Evolutionary conservation across 78 protist species (phyloP).

Genomic region (Acrasis kona): DNA sequence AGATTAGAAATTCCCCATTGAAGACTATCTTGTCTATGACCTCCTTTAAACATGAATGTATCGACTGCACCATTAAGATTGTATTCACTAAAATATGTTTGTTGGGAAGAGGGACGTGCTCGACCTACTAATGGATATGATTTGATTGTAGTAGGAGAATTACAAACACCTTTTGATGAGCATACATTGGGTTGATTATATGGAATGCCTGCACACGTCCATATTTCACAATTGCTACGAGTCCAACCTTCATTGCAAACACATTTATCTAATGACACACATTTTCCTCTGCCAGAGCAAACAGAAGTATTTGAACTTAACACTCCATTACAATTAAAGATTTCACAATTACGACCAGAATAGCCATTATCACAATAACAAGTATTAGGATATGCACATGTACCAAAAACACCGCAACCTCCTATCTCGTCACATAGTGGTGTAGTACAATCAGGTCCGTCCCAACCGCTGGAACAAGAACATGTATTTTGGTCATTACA

Average conservation of each 20-base stretch:
- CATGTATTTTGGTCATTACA: not conserved
- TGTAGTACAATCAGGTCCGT: not conserved
- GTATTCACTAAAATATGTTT: too few relatives aligned
- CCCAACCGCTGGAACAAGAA: not conserved
- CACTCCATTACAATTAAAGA: not conserved
- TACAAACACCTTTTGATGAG: not conserved
- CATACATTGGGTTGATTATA: not conserved
- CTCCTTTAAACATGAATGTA: too few relatives aligned
- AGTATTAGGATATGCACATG: not conserved
- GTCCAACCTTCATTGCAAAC: not conserved
- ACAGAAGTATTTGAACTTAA: not conserved
- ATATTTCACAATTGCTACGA: not conserved
- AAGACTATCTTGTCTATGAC: too few relatives aligned
- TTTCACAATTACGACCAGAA: too few relatives aligned
- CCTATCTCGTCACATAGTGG: not conserved
- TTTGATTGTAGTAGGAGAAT: too few relatives aligned
- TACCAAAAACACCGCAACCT: too few relatives aligned
- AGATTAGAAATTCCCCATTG: too few relatives aligned
- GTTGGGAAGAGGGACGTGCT: too few relatives aligned
- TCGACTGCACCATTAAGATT: too few relatives aligned
- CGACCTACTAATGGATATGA: too few relatives aligned
- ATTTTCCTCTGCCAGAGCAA: not conserved
- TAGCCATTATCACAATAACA: too few relatives aligned
- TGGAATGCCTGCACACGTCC: not conserved
- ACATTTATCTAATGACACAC: not conserved